These are phyloP conservation scores for Fusarium sp. DNA, from an alignment of 2,329 filamentous ascomycete genomes.

Conservation along the genomic window DNA sequence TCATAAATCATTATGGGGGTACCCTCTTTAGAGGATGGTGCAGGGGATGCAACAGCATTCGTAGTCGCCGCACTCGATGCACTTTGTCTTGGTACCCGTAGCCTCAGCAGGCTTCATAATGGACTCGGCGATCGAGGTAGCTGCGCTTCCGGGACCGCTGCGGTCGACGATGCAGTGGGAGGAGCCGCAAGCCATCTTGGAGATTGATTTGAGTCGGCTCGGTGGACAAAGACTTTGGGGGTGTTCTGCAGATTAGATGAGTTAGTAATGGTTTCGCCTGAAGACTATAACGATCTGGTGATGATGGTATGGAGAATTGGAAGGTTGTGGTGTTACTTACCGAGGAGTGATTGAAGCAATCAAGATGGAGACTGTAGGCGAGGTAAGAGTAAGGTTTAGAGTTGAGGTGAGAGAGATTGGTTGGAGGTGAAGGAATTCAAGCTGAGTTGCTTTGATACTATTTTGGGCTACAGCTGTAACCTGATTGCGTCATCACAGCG, in stretches of 20 bases:
- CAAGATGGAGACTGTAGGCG: background rate
- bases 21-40: slow-evolving; percentile 57
- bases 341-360: background rate
- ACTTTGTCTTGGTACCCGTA: slow-evolving; percentile 51
- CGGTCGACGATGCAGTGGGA: slow-evolving; percentile 41
- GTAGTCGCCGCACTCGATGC: slow-evolving; percentile 47
- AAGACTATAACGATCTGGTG: background rate
- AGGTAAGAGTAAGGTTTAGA: background rate
- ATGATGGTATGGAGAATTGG: background rate
- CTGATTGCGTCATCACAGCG: slow-evolving; percentile 30
- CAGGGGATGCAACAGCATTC: slow-evolving; percentile 68
- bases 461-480: slow-evolving; percentile 25
- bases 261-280: slow-evolving; percentile 15
- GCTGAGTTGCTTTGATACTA: slow-evolving; percentile 21
- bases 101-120: slow-evolving; percentile 63
- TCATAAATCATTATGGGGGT: background rate
- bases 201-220: slow-evolving; percentile 5
- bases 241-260: slow-evolving; percentile 10
- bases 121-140: slow-evolving; percentile 60
- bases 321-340: slow-evolving; percentile 9
- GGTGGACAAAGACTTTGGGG: slow-evolving; percentile 3
- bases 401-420: background rate
- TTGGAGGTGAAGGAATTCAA: slow-evolving; percentile 12
- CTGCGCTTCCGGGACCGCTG: slow-evolving; percentile 61
- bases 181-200: slow-evolving; percentile 44